A percentile compares a stretch with the other conserved stretches of the same genome.
These are phyloP conservation scores for Hanseniaspora pseudoguilliermondii DNA, from an alignment of 805 yeast genomes.

Conservation along the genomic window DNA sequence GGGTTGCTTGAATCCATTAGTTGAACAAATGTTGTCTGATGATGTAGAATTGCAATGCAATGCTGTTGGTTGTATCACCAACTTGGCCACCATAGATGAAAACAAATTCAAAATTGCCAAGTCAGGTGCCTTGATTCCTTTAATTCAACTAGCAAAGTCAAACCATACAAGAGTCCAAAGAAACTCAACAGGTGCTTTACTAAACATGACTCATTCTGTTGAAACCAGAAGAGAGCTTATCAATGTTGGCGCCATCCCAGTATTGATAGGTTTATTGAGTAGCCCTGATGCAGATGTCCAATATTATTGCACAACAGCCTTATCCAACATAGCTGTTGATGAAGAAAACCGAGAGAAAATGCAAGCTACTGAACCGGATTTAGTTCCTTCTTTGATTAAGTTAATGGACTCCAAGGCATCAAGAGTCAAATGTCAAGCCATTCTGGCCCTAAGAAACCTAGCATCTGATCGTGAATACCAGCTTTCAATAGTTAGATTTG, in stretches of 20 bases:
- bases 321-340: slow-evolving; percentile 94
- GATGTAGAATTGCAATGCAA: slow-evolving; percentile 98
- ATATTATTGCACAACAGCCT: slow-evolving; percentile 94
- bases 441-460: slow-evolving; percentile 84
- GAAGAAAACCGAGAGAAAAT: slow-evolving; percentile 77
- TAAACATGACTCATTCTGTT: slow-evolving; percentile 95
- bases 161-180: slow-evolving; percentile 93
- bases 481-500: slow-evolving; percentile 87
- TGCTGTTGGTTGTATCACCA: slow-evolving; percentile 97
- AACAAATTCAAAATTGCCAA: slow-evolving; percentile 92
- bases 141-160: slow-evolving; percentile 87
- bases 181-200: slow-evolving; percentile 94
- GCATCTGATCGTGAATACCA: slow-evolving; percentile 95
- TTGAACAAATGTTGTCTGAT: slow-evolving; percentile 93
- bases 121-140: slow-evolving; percentile 87
- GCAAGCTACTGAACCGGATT: slow-evolving; percentile 82
- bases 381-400: slow-evolving; percentile 74
- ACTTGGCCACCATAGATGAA: slow-evolving; percentile 94
- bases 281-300: slow-evolving; percentile 93
- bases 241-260: slow-evolving; percentile 97
- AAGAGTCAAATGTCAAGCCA: slow-evolving; percentile 96
- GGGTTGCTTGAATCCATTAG: slow-evolving; percentile 95
- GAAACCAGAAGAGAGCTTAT: slow-evolving; percentile 94
- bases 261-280: slow-evolving; percentile 71
- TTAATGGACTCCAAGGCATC: slow-evolving; percentile 90